Conservation (phyloP, 768 basidiomycete genomes). For the Candolleomyces eurysporus region DNA sequence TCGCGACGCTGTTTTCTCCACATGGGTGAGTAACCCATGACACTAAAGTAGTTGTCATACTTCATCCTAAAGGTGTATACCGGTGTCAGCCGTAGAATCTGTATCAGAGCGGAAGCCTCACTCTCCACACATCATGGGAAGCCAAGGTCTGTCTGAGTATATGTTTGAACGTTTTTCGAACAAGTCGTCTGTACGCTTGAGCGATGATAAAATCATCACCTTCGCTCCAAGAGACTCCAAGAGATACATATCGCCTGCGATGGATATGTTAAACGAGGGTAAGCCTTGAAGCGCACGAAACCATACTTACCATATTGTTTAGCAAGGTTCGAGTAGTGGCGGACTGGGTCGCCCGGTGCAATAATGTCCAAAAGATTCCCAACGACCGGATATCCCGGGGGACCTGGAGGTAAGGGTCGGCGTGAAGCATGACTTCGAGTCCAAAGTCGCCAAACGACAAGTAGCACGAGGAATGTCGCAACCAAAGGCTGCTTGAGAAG, state of each 20-base stretch:
- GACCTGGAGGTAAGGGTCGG: background rate
- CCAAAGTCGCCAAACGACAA: too few species aligned
- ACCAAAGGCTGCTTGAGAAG: too few species aligned
- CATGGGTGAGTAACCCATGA: constrained; percentile 15
- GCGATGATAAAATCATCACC: constrained; percentile 10
- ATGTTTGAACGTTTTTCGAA: constrained; percentile 14
- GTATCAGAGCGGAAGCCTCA: background rate
- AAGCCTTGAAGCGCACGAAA: background rate
- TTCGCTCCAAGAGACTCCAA: constrained; percentile 11
- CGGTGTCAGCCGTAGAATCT: background rate
- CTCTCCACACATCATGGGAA: constrained; percentile 12
- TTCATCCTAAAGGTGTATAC: background rate
- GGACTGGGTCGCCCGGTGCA: background rate
- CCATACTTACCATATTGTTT: background rate
- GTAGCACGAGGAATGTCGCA: too few species aligned
- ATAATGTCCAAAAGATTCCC: constrained; percentile 6
- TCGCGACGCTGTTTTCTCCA: constrained; percentile 18
- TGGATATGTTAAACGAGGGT: background rate
- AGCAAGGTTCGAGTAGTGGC: background rate
- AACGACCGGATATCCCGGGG: background rate
- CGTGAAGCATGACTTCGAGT: too few species aligned
- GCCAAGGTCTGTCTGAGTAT: constrained; percentile 10
- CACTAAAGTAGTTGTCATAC: constrained; percentile 1
- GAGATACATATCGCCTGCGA: constrained; percentile 14
- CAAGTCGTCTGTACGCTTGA: constrained; percentile 10